These are phyloP conservation scores for Oryza australiensis DNA, from an alignment of 176 grass and related monocot species.

Conservation along the genomic window DNA sequence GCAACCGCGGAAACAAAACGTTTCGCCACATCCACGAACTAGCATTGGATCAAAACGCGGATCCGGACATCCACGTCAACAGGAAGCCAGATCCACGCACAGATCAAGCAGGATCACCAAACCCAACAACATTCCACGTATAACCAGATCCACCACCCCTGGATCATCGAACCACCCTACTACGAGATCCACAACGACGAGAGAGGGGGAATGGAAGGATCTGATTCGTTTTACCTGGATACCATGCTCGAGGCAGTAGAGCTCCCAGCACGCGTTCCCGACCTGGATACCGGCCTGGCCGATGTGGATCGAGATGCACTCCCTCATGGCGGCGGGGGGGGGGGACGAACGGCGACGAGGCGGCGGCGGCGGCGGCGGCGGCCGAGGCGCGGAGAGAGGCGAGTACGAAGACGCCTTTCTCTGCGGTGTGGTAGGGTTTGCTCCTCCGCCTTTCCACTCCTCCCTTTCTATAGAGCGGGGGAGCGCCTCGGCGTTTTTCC, in stretches of 20 bases:
- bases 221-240: background rate
- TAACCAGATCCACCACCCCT: background rate
- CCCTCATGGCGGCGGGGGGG: background rate
- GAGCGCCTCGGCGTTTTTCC: background rate
- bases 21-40: background rate
- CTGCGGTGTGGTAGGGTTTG: background rate
- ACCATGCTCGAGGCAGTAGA: background rate
- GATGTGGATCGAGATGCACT: slow-evolving; percentile 1
- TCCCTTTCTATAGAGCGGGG: background rate
- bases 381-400: background rate
- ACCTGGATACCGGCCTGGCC: background rate
- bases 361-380: background rate
- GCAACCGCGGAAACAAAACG: background rate
- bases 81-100: background rate
- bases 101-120: background rate
- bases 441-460: background rate
- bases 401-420: background rate
- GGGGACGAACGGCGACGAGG: too few species aligned
- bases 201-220: background rate
- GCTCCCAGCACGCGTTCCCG: background rate
- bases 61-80: background rate
- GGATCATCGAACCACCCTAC: background rate
- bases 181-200: background rate
- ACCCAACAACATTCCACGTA: background rate
- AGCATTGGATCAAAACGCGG: background rate